These are phyloP conservation scores for Musa schizocarpa DNA, from an alignment of 176 grass and related monocot species.

Conservation along the genomic window DNA sequence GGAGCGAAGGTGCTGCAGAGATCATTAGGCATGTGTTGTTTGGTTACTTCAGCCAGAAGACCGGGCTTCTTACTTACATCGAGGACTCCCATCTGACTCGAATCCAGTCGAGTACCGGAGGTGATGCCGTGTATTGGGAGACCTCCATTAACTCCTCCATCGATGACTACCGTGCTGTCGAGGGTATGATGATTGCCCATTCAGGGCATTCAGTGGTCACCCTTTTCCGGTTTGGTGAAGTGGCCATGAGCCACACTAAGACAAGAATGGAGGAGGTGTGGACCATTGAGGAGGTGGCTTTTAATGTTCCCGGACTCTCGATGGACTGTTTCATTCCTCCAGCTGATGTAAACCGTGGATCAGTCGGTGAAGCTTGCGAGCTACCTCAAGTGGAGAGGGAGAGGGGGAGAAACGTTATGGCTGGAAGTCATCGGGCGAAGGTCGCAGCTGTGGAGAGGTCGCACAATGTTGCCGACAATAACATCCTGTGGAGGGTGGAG, in stretches of 20 bases:
- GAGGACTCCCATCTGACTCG: constrained; percentile 2
- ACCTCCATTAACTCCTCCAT: neutral
- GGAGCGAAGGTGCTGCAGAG: neutral
- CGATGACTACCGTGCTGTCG: neutral
- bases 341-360: neutral
- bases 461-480: neutral
- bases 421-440: neutral
- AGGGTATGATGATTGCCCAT: neutral
- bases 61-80: neutral
- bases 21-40: constrained; percentile 6
- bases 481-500: neutral
- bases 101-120: neutral
- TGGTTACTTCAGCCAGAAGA: constrained; percentile 1
- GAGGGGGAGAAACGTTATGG: neutral
- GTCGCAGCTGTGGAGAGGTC: neutral
- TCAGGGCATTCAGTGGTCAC: neutral
- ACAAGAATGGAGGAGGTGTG: constrained; percentile 1
- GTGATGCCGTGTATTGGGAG: neutral
- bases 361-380: neutral
- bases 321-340: neutral
- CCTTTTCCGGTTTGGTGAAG: constrained; percentile 4
- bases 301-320: neutral
- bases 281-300: neutral
- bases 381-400: neutral
- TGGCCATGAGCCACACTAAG: constrained; percentile 3